These are phyloP conservation scores for Neonectria coccinea DNA, from an alignment of 2,329 filamentous ascomycete genomes.

Conservation along the genomic window DNA sequence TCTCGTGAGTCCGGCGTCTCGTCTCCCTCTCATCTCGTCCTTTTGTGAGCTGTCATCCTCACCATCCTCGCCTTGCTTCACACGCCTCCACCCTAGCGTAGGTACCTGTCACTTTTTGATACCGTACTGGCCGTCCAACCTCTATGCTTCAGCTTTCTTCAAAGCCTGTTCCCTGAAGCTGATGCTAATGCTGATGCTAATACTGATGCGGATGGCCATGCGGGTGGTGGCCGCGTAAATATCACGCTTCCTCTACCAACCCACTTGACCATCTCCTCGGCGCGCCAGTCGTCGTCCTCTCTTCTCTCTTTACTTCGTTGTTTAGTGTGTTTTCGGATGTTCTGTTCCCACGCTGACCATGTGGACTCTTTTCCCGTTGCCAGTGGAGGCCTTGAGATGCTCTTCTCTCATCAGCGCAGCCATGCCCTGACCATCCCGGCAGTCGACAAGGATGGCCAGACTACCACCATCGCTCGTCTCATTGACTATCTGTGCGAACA, in stretches of 20 bases:
- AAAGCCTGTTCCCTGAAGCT: slow-evolving; percentile 19
- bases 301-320: slow-evolving; percentile 15
- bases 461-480: slow-evolving; percentile 78
- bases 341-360: slow-evolving; percentile 35
- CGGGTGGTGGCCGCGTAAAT: slow-evolving; percentile 11
- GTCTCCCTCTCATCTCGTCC: slow-evolving; percentile 27
- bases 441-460: slow-evolving; percentile 67
- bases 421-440: slow-evolving; percentile 78
- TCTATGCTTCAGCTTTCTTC: slow-evolving; percentile 5
- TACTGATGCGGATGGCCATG: slow-evolving; percentile 8
- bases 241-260: slow-evolving; percentile 10
- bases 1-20: slow-evolving; percentile 60
- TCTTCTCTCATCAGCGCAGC: slow-evolving; percentile 86
- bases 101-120: slow-evolving; percentile 6
- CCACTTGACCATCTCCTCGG: background rate
- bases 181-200: slow-evolving; percentile 4
- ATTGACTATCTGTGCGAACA: slow-evolving; percentile 83
- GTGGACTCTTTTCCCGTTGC: slow-evolving; percentile 26
- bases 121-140: background rate
- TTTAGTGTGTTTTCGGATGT: background rate
- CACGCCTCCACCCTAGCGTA: slow-evolving; percentile 14
- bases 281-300: background rate
- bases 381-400: slow-evolving; percentile 92
- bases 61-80: slow-evolving; percentile 31
- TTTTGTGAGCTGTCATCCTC: slow-evolving; percentile 44